Evolutionary conservation across 352 stramenopile genomes (phyloP).

Genomic region (Phytophthora sp.): DNA sequence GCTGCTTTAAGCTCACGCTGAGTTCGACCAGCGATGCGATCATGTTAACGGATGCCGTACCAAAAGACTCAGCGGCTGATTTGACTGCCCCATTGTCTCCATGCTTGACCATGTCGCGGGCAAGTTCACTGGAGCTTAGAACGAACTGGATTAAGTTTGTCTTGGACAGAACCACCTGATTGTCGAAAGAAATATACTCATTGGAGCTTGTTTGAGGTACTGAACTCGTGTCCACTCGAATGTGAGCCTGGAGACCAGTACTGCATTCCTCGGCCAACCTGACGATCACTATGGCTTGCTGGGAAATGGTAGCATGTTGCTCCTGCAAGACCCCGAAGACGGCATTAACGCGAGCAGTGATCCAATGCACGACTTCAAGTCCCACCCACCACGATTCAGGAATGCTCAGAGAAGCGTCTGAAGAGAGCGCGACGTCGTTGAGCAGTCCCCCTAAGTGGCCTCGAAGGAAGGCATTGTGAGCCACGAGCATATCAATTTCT

Average conservation of each 20-base stretch:
- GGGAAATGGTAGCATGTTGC: slow-evolving; percentile 26
- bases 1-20: slow-evolving; percentile 27
- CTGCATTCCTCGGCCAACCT: slow-evolving; percentile 38
- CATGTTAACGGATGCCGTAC: slow-evolving; percentile 31
- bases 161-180: slow-evolving; percentile 30
- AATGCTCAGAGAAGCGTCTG: not conserved
- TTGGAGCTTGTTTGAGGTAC: not conserved
- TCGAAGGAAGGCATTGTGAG: slow-evolving; percentile 48
- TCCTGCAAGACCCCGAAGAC: slow-evolving; percentile 37
- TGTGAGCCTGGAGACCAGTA: slow-evolving; percentile 39
- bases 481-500: slow-evolving; percentile 49
- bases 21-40: slow-evolving; percentile 46
- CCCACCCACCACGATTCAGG: slow-evolving; percentile 53
- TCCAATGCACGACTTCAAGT: slow-evolving; percentile 53
- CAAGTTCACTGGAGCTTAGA: slow-evolving; percentile 45
- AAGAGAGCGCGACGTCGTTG: slow-evolving; percentile 29
- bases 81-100: slow-evolving; percentile 28
- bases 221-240: not conserved
- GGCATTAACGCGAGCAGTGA: slow-evolving; percentile 39
- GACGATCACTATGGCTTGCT: slow-evolving; percentile 27
- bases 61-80: slow-evolving; percentile 31
- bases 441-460: no score
- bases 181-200: slow-evolving; percentile 23
- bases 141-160: slow-evolving; percentile 48
- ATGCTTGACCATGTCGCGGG: slow-evolving; percentile 38